Percentiles rank a stretch among this genome's conserved stretches.
These are phyloP conservation scores for Blastobotrys capitulatus DNA, from an alignment of 1,139 yeast genomes.

Conservation along the genomic window DNA sequence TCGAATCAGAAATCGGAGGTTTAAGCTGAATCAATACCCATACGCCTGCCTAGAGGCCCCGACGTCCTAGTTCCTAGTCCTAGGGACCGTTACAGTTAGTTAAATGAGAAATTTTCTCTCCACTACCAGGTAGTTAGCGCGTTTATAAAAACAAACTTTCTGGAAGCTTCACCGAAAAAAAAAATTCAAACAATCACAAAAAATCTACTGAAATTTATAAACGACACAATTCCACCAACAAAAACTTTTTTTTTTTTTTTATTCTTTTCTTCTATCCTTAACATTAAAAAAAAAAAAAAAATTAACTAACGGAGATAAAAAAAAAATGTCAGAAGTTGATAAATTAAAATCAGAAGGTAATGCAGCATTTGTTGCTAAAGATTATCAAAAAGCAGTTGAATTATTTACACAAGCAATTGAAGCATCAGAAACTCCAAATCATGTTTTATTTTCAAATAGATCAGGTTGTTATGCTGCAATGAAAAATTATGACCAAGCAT, in stretches of 20 bases:
- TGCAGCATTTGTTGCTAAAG: slow-evolving; percentile 84
- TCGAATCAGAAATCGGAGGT: no score
- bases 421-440: slow-evolving; percentile 75
- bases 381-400: slow-evolving; percentile 74
- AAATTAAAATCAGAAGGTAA: slow-evolving; percentile 57
- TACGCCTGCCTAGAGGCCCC: no score
- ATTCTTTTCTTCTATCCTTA: no score
- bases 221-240: no score
- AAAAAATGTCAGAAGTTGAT: slow-evolving; percentile 24
- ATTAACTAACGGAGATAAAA: not conserved
- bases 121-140: no score
- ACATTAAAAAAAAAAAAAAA: not conserved
- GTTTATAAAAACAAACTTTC: no score
- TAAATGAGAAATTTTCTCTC: no score
- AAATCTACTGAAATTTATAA: not conserved
- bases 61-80: no score
- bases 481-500: slow-evolving; percentile 66
- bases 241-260: not conserved
- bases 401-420: slow-evolving; percentile 82
- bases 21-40: no score
- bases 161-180: slow-evolving; percentile 11
- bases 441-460: slow-evolving; percentile 86
- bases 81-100: no score
- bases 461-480: slow-evolving; percentile 88
- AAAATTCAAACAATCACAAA: not conserved